Evolutionary conservation across 164 flowering plant species (phyloP).

Genomic region (Liquidambar formosana): DNA sequence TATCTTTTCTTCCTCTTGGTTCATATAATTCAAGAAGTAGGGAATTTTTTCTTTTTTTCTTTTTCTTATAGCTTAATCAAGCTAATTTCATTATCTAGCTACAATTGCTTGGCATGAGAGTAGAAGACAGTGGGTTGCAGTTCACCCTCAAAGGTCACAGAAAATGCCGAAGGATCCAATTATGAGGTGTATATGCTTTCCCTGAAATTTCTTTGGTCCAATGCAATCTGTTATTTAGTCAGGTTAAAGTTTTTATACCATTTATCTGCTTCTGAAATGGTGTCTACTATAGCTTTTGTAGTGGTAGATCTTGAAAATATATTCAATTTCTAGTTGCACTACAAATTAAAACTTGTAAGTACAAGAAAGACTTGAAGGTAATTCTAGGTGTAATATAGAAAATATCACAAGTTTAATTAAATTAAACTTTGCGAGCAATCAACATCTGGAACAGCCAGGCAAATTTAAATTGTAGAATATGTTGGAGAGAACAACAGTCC

Average conservation of each 20-base stretch:
- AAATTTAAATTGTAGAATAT: no score
- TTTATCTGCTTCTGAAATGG: no score
- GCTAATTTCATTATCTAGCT: constrained; percentile 27
- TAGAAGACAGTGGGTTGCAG: constrained; percentile 52
- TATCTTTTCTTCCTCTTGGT: no score
- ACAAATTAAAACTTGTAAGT: no score
- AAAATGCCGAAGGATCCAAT: constrained; percentile 40
- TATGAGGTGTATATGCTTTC: constrained; percentile 36
- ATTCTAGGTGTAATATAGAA: no score
- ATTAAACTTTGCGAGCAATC: no score
- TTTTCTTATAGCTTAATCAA: constrained; percentile 7
- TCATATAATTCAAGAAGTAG: no score
- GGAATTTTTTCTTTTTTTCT: no score
- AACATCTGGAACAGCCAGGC: neutral
- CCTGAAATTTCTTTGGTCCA: neutral
- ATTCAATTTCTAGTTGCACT: neutral
- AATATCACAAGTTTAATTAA: no score
- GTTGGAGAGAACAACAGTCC: neutral
- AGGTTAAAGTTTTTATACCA: no score
- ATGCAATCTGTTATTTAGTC: neutral
- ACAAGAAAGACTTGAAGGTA: no score
- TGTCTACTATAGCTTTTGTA: neutral
- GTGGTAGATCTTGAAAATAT: neutral
- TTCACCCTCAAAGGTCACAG: constrained; percentile 23
- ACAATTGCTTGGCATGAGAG: constrained; percentile 47